These are phyloP conservation scores for Fusarium bactridioides DNA, from an alignment of 2,329 filamentous ascomycete genomes.

Conservation along the genomic window DNA sequence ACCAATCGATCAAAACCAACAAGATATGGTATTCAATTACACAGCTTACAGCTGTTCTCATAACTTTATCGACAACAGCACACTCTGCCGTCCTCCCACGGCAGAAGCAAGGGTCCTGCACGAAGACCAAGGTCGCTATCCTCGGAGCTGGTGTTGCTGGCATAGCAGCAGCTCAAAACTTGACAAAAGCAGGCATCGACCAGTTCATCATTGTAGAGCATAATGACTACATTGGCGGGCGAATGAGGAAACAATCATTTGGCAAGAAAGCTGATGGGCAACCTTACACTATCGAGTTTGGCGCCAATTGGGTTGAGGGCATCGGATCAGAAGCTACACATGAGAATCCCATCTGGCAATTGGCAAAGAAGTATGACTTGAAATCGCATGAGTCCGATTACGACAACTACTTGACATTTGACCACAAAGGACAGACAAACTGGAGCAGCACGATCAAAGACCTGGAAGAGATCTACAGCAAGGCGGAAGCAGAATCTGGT, in stretches of 20 bases:
- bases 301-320: constrained; percentile 68
- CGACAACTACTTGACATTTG: constrained; percentile 65
- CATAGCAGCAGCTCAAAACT: constrained; percentile 69
- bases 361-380: constrained; percentile 67
- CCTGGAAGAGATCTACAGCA: constrained; percentile 56
- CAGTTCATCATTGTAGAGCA: constrained; percentile 74
- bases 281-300: constrained; percentile 67
- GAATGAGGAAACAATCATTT: constrained; percentile 65
- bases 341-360: constrained; percentile 70
- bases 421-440: constrained; percentile 62
- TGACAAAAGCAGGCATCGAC: constrained; percentile 65
- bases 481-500: constrained; percentile 62
- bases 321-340: constrained; percentile 32
- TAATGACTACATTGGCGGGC: constrained; percentile 68
- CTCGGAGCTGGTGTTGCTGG: constrained; percentile 68
- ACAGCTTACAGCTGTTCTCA: constrained; percentile 1
- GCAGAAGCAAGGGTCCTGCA: constrained; percentile 30
- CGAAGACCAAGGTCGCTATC: constrained; percentile 45
- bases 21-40: constrained; percentile 4
- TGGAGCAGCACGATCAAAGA: constrained; percentile 59
- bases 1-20: not conserved
- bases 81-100: not conserved
- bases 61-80: not conserved
- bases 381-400: constrained; percentile 66
- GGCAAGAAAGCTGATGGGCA: constrained; percentile 58